Conservation (phyloP, 805 yeast genomes). For the Hanseniaspora singularis region DNA sequence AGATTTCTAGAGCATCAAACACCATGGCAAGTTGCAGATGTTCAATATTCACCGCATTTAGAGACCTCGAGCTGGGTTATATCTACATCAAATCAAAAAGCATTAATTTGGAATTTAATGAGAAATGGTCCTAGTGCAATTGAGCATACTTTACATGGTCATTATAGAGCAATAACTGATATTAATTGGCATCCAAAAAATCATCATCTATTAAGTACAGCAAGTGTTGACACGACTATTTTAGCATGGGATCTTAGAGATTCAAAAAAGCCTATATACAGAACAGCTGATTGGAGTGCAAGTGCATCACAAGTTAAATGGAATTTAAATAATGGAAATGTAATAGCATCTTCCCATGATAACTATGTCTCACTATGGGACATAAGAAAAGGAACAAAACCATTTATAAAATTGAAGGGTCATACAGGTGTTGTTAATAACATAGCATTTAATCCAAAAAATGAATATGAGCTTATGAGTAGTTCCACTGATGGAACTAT, state of each 20-base stretch:
- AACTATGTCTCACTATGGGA: conserved; percentile 80
- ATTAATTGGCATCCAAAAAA: conserved; percentile 80
- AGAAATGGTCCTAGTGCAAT: conserved; percentile 61
- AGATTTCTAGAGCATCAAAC: conserved; percentile 86
- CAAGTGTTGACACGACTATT: conserved; percentile 81
- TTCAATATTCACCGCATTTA: conserved; percentile 92
- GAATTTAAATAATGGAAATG: conserved; percentile 64
- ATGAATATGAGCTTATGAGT: conserved; percentile 52
- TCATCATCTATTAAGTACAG: conserved; percentile 82
- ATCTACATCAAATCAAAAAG: conserved; percentile 90
- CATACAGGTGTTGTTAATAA: conserved; percentile 86
- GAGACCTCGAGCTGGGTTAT: conserved; percentile 82
- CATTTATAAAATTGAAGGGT: conserved; percentile 55
- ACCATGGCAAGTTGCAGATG: conserved; percentile 97
- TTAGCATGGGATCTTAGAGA: conserved; percentile 84
- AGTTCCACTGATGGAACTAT: conserved; percentile 80
- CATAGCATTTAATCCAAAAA: conserved; percentile 60
- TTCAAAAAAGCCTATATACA: conserved; percentile 58
- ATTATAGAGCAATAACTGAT: conserved; percentile 88
- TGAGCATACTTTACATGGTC: conserved; percentile 78
- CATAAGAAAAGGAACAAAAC: conserved; percentile 64
- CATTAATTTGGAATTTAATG: conserved; percentile 83
- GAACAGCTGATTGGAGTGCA: conserved; percentile 90
- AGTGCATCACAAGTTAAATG: conserved; percentile 93
- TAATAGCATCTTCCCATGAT: conserved; percentile 80